Percentiles rank a stretch among this genome's conserved stretches.
phyloP scores from a whole-genome alignment of 2,329 filamentous ascomycete species.

The Ramularia collo-cygni region DNA sequence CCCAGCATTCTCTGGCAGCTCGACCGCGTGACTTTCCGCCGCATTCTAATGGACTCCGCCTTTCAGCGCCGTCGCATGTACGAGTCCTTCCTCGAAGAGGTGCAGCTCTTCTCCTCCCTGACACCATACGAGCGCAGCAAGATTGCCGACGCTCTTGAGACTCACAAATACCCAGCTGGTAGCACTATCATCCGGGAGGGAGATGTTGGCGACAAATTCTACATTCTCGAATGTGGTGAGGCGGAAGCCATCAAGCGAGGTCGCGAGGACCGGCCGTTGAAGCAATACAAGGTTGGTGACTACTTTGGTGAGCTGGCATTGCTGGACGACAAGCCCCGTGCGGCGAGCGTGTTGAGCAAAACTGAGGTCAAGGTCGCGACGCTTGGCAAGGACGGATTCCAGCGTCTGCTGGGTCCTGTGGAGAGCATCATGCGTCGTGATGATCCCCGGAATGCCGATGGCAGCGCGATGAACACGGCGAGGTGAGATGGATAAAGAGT shows the following conservation, averaged over 20 bases:
- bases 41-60: conserved; percentile 96
- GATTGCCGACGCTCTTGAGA: conserved; percentile 93
- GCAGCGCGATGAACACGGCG: conserved; percentile 13
- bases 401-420: conserved; percentile 83
- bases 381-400: conserved; percentile 89
- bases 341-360: conserved; percentile 76
- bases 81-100: conserved; percentile 91
- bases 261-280: conserved; percentile 59
- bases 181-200: conserved; percentile 86
- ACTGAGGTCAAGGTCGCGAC: conserved; percentile 90
- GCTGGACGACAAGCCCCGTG: conserved; percentile 86
- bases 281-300: conserved; percentile 81
- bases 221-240: conserved; percentile 78
- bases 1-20: conserved; percentile 85
- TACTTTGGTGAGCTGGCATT: conserved; percentile 96
- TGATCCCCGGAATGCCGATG: conserved; percentile 42
- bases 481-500: conserved; percentile 12
- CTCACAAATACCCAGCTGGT: conserved; percentile 72
- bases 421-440: conserved; percentile 89
- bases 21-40: conserved; percentile 91
- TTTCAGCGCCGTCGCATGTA: conserved; percentile 96
- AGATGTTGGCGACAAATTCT: conserved; percentile 87
- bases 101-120: conserved; percentile 73
- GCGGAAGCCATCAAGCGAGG: conserved; percentile 82
- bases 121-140: conserved; percentile 93